Evolutionary conservation across 2,329 filamentous ascomycete genomes (phyloP), one percentile per base, ranked within the genome.

Genomic region (Fusarium sp.): DNA sequence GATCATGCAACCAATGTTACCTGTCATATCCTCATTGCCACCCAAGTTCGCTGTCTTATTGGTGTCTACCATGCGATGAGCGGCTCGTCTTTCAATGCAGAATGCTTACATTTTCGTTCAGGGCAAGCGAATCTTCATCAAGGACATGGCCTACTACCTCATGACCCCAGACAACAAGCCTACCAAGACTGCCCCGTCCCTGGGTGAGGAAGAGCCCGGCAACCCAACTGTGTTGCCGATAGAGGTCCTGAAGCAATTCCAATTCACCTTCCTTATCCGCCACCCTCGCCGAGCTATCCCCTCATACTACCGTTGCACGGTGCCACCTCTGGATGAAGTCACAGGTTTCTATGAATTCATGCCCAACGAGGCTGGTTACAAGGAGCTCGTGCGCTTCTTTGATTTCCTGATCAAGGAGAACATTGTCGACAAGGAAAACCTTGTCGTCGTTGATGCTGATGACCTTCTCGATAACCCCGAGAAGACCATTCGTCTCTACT

Each of bases 201-300:
- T 98, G 51, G 87, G 91, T 62, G 88, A 75, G 54, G 66, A 80
- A 5, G 91, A 95, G 80, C 83, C 87, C 4, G 85, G 85, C 59
- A 98, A 98, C 81, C 95, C 95, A 2, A 97, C 94, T 1, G 91
- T 97, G 26, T 82, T 98, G 51, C 96, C 96, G 4, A 81, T 88
- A 28, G 88, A 89, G 31, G 83, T 93, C 62, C 85, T 98, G 60
- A 87, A 89, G 76, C 86, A 89, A 71, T 98, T 97, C 82, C 94
- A 98, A 81, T 98, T 95, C 83, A 93, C 95, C 22, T 98, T 99
- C 82, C 87, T 98, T 68, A 98, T 99, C 84, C 95, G 96, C 59
- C 94, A 98, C 79, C 96, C 96, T n/a, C 90, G 93, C 74, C 90
- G 90, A 77, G 92, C 93, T 74, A 95, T 98, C 70, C 96, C 96